Percentiles rank a stretch among this genome's conserved stretches.
These are phyloP conservation scores for Psilocybe tampanensis DNA, from an alignment of 768 basidiomycete species.

Conservation along the genomic window DNA sequence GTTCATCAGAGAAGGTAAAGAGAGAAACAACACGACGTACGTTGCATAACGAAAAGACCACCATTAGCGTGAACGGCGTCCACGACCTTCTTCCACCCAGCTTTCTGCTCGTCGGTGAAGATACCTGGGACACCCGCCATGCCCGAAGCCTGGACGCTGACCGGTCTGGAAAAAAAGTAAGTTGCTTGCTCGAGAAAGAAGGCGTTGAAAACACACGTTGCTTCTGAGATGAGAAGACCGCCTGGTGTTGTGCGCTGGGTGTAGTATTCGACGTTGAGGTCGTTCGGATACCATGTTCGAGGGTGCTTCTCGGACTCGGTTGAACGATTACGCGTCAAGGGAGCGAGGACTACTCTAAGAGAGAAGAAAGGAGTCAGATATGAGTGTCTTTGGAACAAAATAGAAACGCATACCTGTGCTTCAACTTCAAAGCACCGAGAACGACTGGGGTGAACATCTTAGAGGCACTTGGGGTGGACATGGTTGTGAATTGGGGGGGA, in stretches of 20 bases:
- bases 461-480: conserved; percentile 3
- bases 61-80: conserved; percentile 15
- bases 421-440: conserved; percentile 11
- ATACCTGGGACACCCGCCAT: conserved; percentile 17
- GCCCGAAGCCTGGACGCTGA: conserved; percentile 18
- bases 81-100: conserved; percentile 17
- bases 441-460: conserved; percentile 13
- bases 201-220: conserved; percentile 8
- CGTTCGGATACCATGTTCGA: conserved; percentile 17
- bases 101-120: conserved; percentile 18
- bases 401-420: conserved; percentile 12
- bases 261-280: conserved; percentile 17
- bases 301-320: conserved; percentile 14
- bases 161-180: conserved; percentile 3
- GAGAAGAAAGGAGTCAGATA: neutral
- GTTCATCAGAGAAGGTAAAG: neutral
- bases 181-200: neutral
- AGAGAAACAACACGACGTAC: conserved; percentile 4
- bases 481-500: neutral
- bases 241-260: conserved; percentile 14
- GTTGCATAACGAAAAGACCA: conserved; percentile 16
- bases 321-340: conserved; percentile 17
- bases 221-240: conserved; percentile 18
- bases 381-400: neutral
- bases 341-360: conserved; percentile 16